Conservation (phyloP, 192 early-diverging fungal species). For the Podila epigama region DNA sequence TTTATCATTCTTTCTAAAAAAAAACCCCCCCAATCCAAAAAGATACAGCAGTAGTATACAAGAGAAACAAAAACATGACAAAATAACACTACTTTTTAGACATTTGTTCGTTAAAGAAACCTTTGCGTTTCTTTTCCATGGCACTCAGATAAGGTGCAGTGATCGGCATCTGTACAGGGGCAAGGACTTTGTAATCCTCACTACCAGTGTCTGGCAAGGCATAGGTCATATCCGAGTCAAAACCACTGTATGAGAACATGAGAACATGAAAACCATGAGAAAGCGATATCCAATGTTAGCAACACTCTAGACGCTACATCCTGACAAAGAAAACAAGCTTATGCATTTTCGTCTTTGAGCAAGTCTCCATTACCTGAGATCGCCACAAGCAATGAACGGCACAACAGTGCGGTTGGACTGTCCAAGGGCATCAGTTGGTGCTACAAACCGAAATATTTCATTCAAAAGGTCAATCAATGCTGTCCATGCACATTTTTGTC, state of each 20-base stretch:
- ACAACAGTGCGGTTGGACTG: conserved; percentile 83
- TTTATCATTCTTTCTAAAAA: not conserved
- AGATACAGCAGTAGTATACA: too few relatives aligned
- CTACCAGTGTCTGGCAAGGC: conserved; percentile 59
- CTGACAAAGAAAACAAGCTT: too few relatives aligned
- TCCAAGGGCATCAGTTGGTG: conserved; percentile 63
- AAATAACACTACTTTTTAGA: conserved; percentile 46
- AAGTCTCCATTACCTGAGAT: conserved; percentile 63
- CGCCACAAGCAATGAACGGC: conserved; percentile 93
- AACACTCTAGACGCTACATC: too few relatives aligned
- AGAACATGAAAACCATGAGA: too few relatives aligned
- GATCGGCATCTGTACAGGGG: conserved; percentile 87
- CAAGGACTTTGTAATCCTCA: conserved; percentile 52
- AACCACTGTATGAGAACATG: conserved; percentile 58
- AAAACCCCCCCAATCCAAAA: too few relatives aligned
- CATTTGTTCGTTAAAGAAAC: conserved; percentile 72
- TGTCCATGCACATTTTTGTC: too few relatives aligned
- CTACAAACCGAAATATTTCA: conserved; percentile 8
- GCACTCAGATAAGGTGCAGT: conserved; percentile 89
- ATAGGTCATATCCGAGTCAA: conserved; percentile 91
- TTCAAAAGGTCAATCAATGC: too few relatives aligned
- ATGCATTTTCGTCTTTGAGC: not conserved
- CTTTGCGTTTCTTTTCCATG: conserved; percentile 76
- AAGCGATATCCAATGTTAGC: too few relatives aligned
- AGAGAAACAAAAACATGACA: too few relatives aligned